Base-by-base conservation (phyloP, 83 land plant genomes). In the Thuja plicata region DNA sequence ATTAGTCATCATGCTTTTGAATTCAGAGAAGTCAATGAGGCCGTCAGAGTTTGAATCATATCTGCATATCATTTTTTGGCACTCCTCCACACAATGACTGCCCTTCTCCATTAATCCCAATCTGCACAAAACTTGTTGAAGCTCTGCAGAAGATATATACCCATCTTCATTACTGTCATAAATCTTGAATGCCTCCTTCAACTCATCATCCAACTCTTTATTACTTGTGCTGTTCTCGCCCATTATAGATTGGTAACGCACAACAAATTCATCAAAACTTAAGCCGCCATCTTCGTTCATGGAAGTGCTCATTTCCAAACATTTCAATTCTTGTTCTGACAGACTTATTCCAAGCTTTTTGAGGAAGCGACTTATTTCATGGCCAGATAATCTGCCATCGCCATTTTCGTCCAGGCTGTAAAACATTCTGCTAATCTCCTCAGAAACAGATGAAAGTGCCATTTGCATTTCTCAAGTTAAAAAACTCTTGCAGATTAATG, bases 121-220 rank as follows among this genome's bases (percentile, higher is more conserved):
- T 15, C 82, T 91, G 1, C 76, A 27, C 88, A 94, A 85, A 45
- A 91, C 95, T 46, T 55, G 87, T 66, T 90, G 85, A 15, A 94
- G 93, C 94, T 94, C 95, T 6, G 91, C 90, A 48, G 88, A 40
- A 5, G 91, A 85, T 37, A 94, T 94, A 88, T 89, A 92, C 27
- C 95, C 94, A 73, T 92, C 95, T 2, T 90, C 89, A 54, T 94
- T 89, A 88, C 55, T 38, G 60, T 94, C 95, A 57, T 91, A 94
- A 66, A 94, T 92, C 74, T 90, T 86, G 62, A 94, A 94, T 0
- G 92, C 94, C 87, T 90, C 89, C 60, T 48, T 34, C 38, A 92
- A 88, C 27, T 92, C 93, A 21, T 82, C 55, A 15, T 86, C 91
- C 57, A 54, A 2, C n/a, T 60, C 27, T 60, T 60, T 21, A 60